Base-by-base conservation (phyloP, 306 rosid species). In the Aeschynomene evenia region DNA sequence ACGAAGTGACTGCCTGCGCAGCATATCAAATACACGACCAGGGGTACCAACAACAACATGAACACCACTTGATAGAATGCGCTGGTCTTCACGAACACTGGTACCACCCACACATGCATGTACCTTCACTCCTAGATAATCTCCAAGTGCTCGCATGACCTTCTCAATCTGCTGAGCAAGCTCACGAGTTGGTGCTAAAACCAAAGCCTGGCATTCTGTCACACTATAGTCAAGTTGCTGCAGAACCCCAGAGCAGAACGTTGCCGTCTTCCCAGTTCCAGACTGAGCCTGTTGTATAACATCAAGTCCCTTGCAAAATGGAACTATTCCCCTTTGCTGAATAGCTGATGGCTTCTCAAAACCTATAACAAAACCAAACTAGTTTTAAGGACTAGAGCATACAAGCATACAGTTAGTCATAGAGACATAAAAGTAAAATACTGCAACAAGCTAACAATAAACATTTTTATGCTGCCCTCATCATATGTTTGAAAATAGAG, bases 91-190 rank as follows among this genome's bases (percentile, higher is more conserved):
- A 39, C 93, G 92, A 56, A 89, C 90, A 36, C 82, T 87, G 48
- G 92, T 89, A 51, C 92, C 92, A 74, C 96, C 92, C 46, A 89
- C 96, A 79, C 96, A 89, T 1, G 93, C 93, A 51, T 89, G 96
- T 10, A 89, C 93, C 84, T 75, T 89, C 33, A 89, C 93, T 70
- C 96, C 93, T 19, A 89, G 87, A 74, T 87, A 89, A 58, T 89
- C 96, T 63, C 93, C 96, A 50, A 89, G 93, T 9, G 96, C 96
- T 34, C 96, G 81, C 93, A 89, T 89, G 55, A 89, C 96, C 85
- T 89, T 89, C 77, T 89, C 96, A 78, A 89, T 89, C 85, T 89
- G 91, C 76, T 87, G 96, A 42, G 96, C 96, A 79, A 89, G 93
- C 78, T 89, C 96, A 19, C 96, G 81, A 22, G 96, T 89, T 31